Percentiles rank a stretch among this genome's conserved stretches.
phyloP scores from a whole-genome alignment of 2,329 filamentous ascomycete species.

The Zasmidium cellare region DNA sequence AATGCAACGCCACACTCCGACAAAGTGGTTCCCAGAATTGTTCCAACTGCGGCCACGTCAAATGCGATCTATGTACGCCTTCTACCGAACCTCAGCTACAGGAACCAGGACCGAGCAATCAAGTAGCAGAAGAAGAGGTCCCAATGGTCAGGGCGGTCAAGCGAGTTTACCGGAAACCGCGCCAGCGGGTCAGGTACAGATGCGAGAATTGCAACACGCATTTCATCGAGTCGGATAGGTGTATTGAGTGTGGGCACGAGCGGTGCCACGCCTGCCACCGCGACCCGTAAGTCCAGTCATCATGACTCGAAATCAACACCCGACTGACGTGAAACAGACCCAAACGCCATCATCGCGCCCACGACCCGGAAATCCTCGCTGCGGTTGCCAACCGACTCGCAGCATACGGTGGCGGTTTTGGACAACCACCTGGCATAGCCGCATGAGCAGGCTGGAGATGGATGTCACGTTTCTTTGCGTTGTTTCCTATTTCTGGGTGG shows the following conservation, averaged over 20 bases:
- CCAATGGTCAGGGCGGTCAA: conserved; percentile 28
- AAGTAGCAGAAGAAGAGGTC: conserved; percentile 30
- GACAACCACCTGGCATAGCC: conserved; percentile 1
- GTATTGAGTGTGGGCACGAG: conserved; percentile 60
- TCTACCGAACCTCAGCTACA: conserved; percentile 60
- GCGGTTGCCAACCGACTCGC: conserved; percentile 22
- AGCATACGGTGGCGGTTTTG: conserved; percentile 15
- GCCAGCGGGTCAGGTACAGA: conserved; percentile 46
- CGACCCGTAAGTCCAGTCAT: conserved; percentile 42
- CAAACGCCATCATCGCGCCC: conserved; percentile 13
- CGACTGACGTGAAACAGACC: conserved; percentile 14
- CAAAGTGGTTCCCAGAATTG: conserved; percentile 46
- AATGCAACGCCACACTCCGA: conserved; percentile 50
- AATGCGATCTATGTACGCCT: conserved; percentile 75
- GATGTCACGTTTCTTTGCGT: neutral
- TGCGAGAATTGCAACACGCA: conserved; percentile 67
- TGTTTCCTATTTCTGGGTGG: neutral
- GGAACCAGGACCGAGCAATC: neutral
- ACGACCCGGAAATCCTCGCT: conserved; percentile 22
- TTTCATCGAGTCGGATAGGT: conserved; percentile 54
- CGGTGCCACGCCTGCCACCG: conserved; percentile 63
- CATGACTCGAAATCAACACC: neutral
- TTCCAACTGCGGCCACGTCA: conserved; percentile 66
- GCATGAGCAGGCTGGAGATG: conserved; percentile 2
- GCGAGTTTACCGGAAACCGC: conserved; percentile 46